Conservation (phyloP, 768 basidiomycete species). For the Botryobasidium botryosum region DNA sequence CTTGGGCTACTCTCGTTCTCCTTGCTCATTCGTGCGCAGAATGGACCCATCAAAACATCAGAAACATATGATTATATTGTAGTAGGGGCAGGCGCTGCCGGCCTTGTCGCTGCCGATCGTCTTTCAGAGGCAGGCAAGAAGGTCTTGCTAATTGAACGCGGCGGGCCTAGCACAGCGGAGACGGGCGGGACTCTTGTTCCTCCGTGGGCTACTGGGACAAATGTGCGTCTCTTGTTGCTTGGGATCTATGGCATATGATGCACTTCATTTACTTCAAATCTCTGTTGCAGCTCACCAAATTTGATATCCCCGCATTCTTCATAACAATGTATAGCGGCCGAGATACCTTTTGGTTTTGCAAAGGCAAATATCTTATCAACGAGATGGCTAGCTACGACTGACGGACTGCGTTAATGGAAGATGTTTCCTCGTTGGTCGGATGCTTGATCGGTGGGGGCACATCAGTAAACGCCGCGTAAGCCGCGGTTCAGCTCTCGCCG, state of each 20-base stretch:
- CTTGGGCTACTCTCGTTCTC: too few relatives aligned
- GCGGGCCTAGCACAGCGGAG: constrained; percentile 41
- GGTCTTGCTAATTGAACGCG: constrained; percentile 43
- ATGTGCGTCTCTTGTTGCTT: constrained; percentile 6
- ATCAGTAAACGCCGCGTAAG: constrained; percentile 32
- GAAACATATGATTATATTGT: constrained; percentile 23
- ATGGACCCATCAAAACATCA: too few relatives aligned
- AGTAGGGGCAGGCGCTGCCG: constrained; percentile 42
- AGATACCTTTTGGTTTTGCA: constrained; percentile 45
- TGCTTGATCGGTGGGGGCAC: constrained; percentile 52
- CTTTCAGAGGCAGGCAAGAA: constrained; percentile 45
- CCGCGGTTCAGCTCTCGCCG: background rate
- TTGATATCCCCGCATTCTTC: constrained; percentile 48
- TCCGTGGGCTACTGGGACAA: constrained; percentile 18
- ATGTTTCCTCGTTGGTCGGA: constrained; percentile 45
- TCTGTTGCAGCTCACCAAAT: constrained; percentile 53
- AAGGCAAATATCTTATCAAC: constrained; percentile 21
- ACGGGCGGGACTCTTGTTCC: constrained; percentile 40
- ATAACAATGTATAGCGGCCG: constrained; percentile 44
- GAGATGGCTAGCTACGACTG: background rate
- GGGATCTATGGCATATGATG: constrained; percentile 6
- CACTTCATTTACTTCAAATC: constrained; percentile 5
- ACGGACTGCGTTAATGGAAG: constrained; percentile 16
- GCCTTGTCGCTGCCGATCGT: constrained; percentile 40
- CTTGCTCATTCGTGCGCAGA: too few relatives aligned